Evolutionary conservation across 1,139 yeast genomes (phyloP).

Genomic region (Dujonia santamariae): DNA sequence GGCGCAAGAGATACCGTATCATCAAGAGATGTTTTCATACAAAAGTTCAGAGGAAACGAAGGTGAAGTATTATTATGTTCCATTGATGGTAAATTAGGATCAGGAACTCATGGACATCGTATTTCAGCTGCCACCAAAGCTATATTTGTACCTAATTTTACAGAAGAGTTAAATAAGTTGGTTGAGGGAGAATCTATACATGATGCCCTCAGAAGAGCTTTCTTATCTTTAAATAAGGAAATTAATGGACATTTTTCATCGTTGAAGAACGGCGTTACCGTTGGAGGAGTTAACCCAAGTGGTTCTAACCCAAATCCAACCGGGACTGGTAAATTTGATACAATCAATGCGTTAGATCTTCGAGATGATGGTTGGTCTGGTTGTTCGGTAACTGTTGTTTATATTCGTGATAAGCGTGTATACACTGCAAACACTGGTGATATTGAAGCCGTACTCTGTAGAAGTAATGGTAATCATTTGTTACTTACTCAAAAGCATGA

Average conservation of each 20-base stretch:
- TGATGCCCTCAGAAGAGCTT: slow-evolving; percentile 76
- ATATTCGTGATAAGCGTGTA: slow-evolving; percentile 64
- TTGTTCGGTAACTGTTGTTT: slow-evolving; percentile 78
- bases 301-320: slow-evolving; percentile 15
- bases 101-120: slow-evolving; percentile 58
- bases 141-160: slow-evolving; percentile 58
- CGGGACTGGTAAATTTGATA: slow-evolving; percentile 22
- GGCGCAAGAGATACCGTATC: slow-evolving; percentile 69
- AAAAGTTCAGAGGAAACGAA: slow-evolving; percentile 82
- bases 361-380: slow-evolving; percentile 79
- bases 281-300: slow-evolving; percentile 8
- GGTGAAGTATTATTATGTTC: slow-evolving; percentile 70
- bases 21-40: slow-evolving; percentile 81
- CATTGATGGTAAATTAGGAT: slow-evolving; percentile 79
- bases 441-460: slow-evolving; percentile 75
- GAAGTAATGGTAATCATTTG: slow-evolving; percentile 76
- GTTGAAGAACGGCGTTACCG: slow-evolving; percentile 24
- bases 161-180: slow-evolving; percentile 58
- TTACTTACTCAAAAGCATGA: slow-evolving; percentile 77
- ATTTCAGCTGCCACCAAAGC: slow-evolving; percentile 75
- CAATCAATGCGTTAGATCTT: slow-evolving; percentile 39
- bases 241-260: slow-evolving; percentile 47
- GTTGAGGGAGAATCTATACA: slow-evolving; percentile 44
- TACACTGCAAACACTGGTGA: slow-evolving; percentile 93
- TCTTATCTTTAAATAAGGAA: slow-evolving; percentile 76